phyloP scores from a whole-genome alignment of 2,329 filamentous ascomycete genomes.

The Hawksworthiomyces lignivorus region DNA sequence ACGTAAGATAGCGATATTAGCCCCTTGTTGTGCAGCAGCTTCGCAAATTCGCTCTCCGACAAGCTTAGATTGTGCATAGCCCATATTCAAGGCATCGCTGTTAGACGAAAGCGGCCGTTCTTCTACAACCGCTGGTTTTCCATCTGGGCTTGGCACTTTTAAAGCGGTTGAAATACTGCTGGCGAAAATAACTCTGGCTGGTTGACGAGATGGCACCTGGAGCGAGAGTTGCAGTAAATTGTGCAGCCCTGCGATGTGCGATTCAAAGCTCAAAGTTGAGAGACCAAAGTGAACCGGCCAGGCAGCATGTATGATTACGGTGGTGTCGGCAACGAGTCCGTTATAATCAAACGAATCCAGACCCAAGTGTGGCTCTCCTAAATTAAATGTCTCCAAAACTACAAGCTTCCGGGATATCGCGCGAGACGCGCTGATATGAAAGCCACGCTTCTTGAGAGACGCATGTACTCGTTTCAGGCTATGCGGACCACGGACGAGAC shows the following conservation, averaged over 20 bases:
- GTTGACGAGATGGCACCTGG: not conserved
- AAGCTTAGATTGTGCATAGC: conserved; percentile 14
- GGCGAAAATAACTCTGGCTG: conserved; percentile 13
- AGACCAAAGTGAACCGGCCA: conserved; percentile 47
- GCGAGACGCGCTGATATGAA: not conserved
- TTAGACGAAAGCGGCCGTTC: conserved; percentile 5
- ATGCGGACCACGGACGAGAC: conserved; percentile 15
- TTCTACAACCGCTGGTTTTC: not conserved
- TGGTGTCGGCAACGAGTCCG: conserved; percentile 24
- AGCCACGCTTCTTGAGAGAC: conserved; percentile 9
- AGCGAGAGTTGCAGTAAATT: conserved; percentile 31
- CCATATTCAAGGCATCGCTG: conserved; percentile 2
- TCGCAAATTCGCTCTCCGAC: conserved; percentile 12
- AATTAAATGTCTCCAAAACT: conserved; percentile 8
- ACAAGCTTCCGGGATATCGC: conserved; percentile 2
- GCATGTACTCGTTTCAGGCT: conserved; percentile 9
- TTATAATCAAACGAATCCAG: conserved; percentile 23
- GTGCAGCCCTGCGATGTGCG: conserved; percentile 33
- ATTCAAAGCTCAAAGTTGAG: conserved; percentile 34
- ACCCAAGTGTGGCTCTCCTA: conserved; percentile 22
- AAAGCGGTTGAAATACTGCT: conserved; percentile 14
- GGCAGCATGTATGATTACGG: conserved; percentile 36
- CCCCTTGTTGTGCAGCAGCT: conserved; percentile 7
- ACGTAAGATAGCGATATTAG: conserved; percentile 29
- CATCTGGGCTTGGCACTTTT: conserved; percentile 1